A percentile compares a stretch with the other conserved stretches of the same genome.
phyloP scores from a whole-genome alignment of 257 asterid genomes.

The Lavandula angustifolia region DNA sequence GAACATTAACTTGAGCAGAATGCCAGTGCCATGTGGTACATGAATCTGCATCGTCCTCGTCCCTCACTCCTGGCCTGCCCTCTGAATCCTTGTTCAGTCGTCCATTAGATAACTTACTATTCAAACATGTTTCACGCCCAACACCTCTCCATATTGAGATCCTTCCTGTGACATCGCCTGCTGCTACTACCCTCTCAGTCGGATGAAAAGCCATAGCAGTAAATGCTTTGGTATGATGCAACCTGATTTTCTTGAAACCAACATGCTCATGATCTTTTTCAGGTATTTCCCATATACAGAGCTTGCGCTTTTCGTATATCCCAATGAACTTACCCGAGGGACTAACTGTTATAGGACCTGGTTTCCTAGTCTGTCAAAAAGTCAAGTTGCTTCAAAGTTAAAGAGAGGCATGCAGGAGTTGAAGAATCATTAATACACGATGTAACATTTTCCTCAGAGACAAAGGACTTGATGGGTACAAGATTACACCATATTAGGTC shows the following conservation, averaged over 20 bases:
- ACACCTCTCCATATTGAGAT: conserved; percentile 90
- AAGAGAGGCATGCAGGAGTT: conserved; percentile 11
- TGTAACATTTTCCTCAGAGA: conserved; percentile 7
- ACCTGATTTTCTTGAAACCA: conserved; percentile 49
- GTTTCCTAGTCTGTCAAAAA: conserved; percentile 52
- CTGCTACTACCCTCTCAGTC: conserved; percentile 75
- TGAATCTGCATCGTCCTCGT: conserved; percentile 74
- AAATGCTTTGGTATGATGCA: conserved; percentile 80
- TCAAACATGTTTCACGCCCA: conserved; percentile 50
- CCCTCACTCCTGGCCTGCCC: conserved; percentile 83
- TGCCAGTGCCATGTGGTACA: conserved; percentile 99
- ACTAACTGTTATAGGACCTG: conserved; percentile 52
- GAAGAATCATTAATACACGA: neutral
- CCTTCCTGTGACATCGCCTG: conserved; percentile 93
- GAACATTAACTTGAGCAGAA: conserved; percentile 73
- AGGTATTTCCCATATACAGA: conserved; percentile 85
- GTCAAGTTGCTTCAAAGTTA: conserved; percentile 10
- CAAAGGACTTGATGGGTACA: neutral
- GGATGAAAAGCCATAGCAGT: conserved; percentile 92
- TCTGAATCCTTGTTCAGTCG: conserved; percentile 43
- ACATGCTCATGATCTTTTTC: conserved; percentile 55
- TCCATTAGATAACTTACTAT: conserved; percentile 38
- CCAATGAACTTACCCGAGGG: conserved; percentile 74
- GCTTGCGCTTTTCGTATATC: conserved; percentile 54
- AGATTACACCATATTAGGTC: neutral